Base-by-base conservation (phyloP, 1,284 basidiomycete genomes). In the Pyrrhoderma lamaoense region DNA sequence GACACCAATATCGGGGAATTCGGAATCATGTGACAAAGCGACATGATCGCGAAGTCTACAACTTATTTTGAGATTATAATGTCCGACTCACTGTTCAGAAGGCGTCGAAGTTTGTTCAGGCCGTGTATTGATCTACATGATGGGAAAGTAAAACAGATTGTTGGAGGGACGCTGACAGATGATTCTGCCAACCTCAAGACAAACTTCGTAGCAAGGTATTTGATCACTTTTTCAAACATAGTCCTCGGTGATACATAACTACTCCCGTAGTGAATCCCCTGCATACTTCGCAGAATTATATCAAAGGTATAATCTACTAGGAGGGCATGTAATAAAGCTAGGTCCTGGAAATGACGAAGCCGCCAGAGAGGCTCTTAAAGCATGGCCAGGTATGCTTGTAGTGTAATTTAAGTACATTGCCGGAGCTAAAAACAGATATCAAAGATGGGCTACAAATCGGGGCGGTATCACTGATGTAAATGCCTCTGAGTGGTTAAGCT, bases 91-190 rank as follows among this genome's bases (percentile, higher is more conserved):
- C 7, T 5, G 11, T 11, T 11, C 11, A 31, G 27, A 31, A 31
- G 27, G 11, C 27, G 27, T 5, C 5, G 27, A 11, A 64, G 60
- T 47, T 59, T 77, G 45, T 99, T 99, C 71, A 78, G 88, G 51
- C 96, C 96, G 9, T 99, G 96, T 67, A 98, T 99, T 61, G 96
- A 99, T 68, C 77, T 99, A 22, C 96, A 99, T 70, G 79, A 85
- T 56, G 93, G 93, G 8, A 74, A 90, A 61, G 96, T 99, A 52
- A 99, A 99, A 69, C 96, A 99, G 70, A 99, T 99, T 55, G 93
- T 99, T 8, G 96, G 96, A 23, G 93, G 93, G 1, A 95, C 93
- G 1, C 75, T 99, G 27, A 40, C 38, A 22, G 82, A 90, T 46
- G 64, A 69, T 16, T 68, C 80, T 47, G 78, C 84, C 16, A 70